These are phyloP conservation scores for Gaeumannomyces sp. DNA, from an alignment of 2,329 filamentous ascomycete species.

Conservation along the genomic window DNA sequence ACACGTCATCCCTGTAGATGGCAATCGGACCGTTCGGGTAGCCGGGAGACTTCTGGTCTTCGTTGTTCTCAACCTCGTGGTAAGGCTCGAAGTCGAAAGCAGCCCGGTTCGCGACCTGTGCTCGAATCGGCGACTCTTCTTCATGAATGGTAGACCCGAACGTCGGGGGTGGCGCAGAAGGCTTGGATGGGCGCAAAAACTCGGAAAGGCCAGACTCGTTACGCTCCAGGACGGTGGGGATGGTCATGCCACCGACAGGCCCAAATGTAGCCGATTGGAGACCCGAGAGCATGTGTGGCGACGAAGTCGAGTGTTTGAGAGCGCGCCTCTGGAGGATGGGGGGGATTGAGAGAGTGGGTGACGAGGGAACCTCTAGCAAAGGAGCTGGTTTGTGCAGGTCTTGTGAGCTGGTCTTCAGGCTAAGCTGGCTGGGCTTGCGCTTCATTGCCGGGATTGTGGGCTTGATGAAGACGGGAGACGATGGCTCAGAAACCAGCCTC, in stretches of 20 bases:
- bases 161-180: slow-evolving; percentile 21
- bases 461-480: slow-evolving; percentile 74
- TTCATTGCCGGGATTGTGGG: slow-evolving; percentile 65
- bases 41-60: slow-evolving; percentile 73
- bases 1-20: slow-evolving; percentile 73
- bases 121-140: slow-evolving; percentile 52
- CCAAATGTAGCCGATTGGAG: slow-evolving; percentile 55
- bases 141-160: slow-evolving; percentile 43
- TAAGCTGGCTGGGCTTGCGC: slow-evolving; percentile 72
- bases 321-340: slow-evolving; percentile 57
- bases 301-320: slow-evolving; percentile 61
- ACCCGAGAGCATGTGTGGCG: slow-evolving; percentile 58
- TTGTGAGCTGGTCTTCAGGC: slow-evolving; percentile 64
- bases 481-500: slow-evolving; percentile 55
- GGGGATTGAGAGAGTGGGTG: slow-evolving; percentile 40
- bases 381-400: slow-evolving; percentile 42
- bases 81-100: slow-evolving; percentile 55
- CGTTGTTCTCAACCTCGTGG: slow-evolving; percentile 64
- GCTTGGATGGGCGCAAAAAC: slow-evolving; percentile 47
- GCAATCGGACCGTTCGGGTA: slow-evolving; percentile 78
- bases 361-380: slow-evolving; percentile 48
- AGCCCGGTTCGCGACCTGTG: slow-evolving; percentile 55
- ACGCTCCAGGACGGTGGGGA: slow-evolving; percentile 53
- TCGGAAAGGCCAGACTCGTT: slow-evolving; percentile 56
- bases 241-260: slow-evolving; percentile 56